Base-by-base conservation (phyloP, 164 flowering plant species). In the Vitis riparia region DNA sequence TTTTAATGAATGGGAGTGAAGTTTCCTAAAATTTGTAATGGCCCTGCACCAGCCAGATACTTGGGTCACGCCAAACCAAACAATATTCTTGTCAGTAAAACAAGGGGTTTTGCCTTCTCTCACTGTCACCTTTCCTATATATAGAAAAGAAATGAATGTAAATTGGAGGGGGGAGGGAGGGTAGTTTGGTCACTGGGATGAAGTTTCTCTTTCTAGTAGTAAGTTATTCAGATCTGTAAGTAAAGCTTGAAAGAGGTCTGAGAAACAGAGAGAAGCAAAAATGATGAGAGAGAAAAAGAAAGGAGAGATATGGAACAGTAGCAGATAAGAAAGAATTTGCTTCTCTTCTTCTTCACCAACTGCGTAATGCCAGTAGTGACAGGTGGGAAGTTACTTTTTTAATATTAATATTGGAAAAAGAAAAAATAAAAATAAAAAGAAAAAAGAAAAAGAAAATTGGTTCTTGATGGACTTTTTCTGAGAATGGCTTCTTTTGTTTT, bases 371-470 rank as follows among this genome's bases (percentile, higher is more conserved):
- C 57, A 63, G 68, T 48, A 48, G 9, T 15, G 64, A 65, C 74
- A 65, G 68, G 48, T 58, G 59, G 44, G 74, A 65, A 71, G 68
- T 55, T 58, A 65, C 64, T 64, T 64, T 63, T 71, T 62, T 71
- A 48, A 48, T 48, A 47, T 32, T 55, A 52, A 66, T 52, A 52
- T 8, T 29, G 8, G 44, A 37, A 37, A 37, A 37, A 6, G 7
- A 37, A 6, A 53, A 13, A 53, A 53, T 2, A 23, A 0, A 23
- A 1, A 23, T 23, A 23, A 23, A 23, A 23, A 23, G 27, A 23
- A 14, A 11, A 53, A 13, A 8, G 30, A 37, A 27, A 11, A 32
- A 30, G 37, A 32, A 2, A 60, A 32, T 1, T 7, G 3, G 5
- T 61, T 23, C 23, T 59, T n/a, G 48, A 50, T 48, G 23, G 32